phyloP scores from a whole-genome alignment of 2,329 filamentous ascomycete species.

The Cryphonectria nitschkei region DNA sequence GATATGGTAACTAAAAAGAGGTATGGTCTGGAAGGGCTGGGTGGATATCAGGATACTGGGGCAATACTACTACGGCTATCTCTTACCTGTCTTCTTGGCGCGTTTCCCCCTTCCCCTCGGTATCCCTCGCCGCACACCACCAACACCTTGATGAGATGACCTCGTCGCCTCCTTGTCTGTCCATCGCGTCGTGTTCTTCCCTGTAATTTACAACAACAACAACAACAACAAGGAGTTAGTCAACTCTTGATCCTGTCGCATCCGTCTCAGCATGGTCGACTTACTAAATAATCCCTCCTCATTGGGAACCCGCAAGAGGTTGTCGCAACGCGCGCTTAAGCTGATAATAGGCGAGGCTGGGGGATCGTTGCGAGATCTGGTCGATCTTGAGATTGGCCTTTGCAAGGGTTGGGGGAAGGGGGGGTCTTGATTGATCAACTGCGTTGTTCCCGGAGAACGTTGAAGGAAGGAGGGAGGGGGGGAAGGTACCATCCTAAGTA shows the following conservation, averaged over 20 bases:
- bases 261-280: slow-evolving; percentile 4
- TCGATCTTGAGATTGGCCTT: slow-evolving; percentile 24
- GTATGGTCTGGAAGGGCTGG: neutral
- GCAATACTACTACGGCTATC: no score
- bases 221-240: neutral
- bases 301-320: neutral
- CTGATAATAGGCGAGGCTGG: slow-evolving; percentile 24
- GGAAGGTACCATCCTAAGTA: neutral
- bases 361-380: slow-evolving; percentile 29
- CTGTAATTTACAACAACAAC: neutral
- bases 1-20: neutral
- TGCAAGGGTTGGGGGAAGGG: slow-evolving; percentile 1
- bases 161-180: neutral
- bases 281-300: neutral
- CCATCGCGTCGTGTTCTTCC: neutral
- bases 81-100: neutral
- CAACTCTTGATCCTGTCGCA: neutral
- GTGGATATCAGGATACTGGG: neutral
- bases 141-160: no score
- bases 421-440: slow-evolving; percentile 20
- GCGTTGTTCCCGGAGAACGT: neutral
- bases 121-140: neutral
- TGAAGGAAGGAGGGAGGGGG: neutral
- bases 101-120: neutral
- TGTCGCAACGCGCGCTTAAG: slow-evolving; percentile 28